phyloP scores from a whole-genome alignment of 2,329 filamentous ascomycete species.

The Fusarium paranaense region DNA sequence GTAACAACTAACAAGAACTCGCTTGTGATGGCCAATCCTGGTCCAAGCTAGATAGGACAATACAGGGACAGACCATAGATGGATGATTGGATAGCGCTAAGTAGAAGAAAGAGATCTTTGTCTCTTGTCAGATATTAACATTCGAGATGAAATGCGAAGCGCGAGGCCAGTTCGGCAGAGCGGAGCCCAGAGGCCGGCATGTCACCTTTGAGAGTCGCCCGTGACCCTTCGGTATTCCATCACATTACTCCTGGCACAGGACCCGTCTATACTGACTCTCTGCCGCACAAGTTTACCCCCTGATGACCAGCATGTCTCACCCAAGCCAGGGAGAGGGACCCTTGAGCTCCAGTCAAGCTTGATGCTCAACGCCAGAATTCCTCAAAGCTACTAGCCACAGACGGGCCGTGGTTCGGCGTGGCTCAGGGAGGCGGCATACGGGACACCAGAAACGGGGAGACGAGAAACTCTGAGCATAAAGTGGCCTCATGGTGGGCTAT shows the following conservation, averaged over 20 bases:
- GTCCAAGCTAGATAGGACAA: background rate
- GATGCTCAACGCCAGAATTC: background rate
- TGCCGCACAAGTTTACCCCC: too few relatives aligned
- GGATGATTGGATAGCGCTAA: background rate
- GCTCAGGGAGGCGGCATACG: conserved; percentile 5
- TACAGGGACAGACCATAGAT: background rate
- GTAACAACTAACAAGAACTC: background rate
- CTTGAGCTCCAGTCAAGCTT: background rate
- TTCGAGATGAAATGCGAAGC: background rate
- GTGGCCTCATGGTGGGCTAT: background rate
- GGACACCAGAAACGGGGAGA: background rate
- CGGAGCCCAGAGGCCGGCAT: background rate
- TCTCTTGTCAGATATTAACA: background rate
- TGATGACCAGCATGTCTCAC: background rate
- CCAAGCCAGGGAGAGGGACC: background rate
- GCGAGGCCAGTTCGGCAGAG: background rate
- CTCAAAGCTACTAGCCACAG: background rate
- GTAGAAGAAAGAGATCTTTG: background rate
- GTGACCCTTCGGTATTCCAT: background rate
- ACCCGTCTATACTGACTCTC: background rate
- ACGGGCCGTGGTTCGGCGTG: conserved; percentile 1
- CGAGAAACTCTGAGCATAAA: conserved; percentile 5
- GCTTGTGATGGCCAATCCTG: background rate
- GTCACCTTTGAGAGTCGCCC: background rate
- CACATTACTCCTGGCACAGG: background rate